Conservation (phyloP, 2,329 filamentous ascomycete genomes). For the Dothideomycetes sp. region DNA sequence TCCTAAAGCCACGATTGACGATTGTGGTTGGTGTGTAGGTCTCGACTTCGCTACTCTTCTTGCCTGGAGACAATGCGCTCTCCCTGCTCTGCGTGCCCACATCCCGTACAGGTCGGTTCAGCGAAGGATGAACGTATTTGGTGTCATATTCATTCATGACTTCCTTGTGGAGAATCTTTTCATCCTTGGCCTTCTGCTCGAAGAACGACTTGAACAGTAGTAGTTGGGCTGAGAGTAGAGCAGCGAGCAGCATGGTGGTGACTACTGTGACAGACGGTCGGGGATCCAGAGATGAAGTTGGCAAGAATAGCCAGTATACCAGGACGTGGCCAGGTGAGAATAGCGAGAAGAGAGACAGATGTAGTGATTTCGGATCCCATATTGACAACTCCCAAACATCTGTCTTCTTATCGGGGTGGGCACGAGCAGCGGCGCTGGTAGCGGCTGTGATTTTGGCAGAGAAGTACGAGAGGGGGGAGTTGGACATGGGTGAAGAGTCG, state of each 20-base stretch:
- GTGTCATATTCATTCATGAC: constrained; percentile 92
- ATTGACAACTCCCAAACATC: constrained; percentile 93
- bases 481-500: constrained; percentile 66
- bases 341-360: constrained; percentile 69
- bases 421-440: constrained; percentile 66
- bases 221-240: constrained; percentile 67
- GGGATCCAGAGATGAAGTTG: constrained; percentile 62
- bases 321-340: constrained; percentile 93
- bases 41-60: constrained; percentile 39
- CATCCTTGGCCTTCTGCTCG: constrained; percentile 76
- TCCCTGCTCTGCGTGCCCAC: constrained; percentile 79
- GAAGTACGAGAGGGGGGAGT: constrained; percentile 69
- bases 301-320: constrained; percentile 80
- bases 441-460: constrained; percentile 53
- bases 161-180: constrained; percentile 73
- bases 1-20: constrained; percentile 66
- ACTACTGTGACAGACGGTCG: constrained; percentile 78
- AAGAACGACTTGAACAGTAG: constrained; percentile 63
- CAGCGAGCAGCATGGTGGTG: constrained; percentile 66
- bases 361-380: constrained; percentile 86
- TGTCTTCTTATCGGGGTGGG: constrained; percentile 67
- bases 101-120: constrained; percentile 69
- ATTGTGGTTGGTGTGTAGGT: constrained; percentile 51
- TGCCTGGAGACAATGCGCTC: too few relatives aligned
- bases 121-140: constrained; percentile 83